A percentile compares a stretch with the other conserved stretches of the same genome.
Conservation (phyloP, 257 asterid species). For the Solanum okadae region DNA sequence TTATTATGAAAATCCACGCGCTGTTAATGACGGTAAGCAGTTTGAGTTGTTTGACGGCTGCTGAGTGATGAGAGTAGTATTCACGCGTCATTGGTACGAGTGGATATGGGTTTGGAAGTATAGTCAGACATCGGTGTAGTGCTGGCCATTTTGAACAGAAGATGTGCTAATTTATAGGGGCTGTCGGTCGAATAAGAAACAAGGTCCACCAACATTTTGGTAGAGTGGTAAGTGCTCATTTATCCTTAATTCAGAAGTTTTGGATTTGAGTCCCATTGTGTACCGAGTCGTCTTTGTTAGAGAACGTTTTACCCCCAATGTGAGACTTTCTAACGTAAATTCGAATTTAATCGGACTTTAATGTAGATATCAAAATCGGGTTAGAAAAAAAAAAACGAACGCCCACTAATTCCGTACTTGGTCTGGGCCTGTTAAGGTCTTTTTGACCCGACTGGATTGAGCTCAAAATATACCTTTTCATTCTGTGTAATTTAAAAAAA, state of each 20-base stretch:
- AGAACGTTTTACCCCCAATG: too few species aligned
- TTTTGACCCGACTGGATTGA: neutral
- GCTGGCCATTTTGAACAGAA: neutral
- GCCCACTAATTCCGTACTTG: neutral
- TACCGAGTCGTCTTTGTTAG: too few species aligned
- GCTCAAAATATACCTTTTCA: neutral
- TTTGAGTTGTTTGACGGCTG: neutral
- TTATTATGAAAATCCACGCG: neutral
- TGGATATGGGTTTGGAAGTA: neutral
- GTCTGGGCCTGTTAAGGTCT: neutral
- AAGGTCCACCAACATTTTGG: neutral
- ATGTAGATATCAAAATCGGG: too few species aligned
- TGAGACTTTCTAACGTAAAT: rapidly evolving
- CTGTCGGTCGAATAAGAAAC: constrained; percentile 8
- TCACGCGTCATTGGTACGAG: neutral
- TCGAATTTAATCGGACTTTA: rapidly evolving
- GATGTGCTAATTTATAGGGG: neutral
- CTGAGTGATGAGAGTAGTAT: neutral
- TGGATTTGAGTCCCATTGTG: rapidly evolving
- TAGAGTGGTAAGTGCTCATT: too few species aligned
- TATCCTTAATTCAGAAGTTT: too few species aligned
- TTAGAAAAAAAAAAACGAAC: too few species aligned
- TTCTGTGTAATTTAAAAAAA: neutral
- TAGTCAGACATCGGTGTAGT: neutral
- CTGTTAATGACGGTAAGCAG: neutral